Percentiles rank a stretch among this genome's conserved stretches.
Evolutionary conservation across 2,329 filamentous ascomycete species (phyloP).

Genomic region (Trichophyton equinum): DNA sequence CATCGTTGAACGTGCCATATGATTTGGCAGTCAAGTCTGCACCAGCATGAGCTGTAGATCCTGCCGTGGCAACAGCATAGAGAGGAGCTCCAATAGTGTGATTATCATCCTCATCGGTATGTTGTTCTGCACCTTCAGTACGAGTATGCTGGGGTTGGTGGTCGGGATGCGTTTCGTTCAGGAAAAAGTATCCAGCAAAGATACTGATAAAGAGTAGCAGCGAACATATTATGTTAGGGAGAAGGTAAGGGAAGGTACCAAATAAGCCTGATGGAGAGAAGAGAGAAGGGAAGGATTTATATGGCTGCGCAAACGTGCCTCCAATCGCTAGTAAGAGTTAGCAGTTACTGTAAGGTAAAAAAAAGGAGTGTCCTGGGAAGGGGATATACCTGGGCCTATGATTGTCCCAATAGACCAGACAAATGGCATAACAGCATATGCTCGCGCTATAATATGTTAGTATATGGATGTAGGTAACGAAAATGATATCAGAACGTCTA

Average conservation of each 20-base stretch:
- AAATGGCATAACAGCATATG: slow-evolving; percentile 88
- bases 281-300: slow-evolving; percentile 55
- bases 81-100: slow-evolving; percentile 12
- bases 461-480: not conserved
- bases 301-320: slow-evolving; percentile 70
- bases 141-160: slow-evolving; percentile 44
- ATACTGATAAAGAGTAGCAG: slow-evolving; percentile 65
- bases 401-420: slow-evolving; percentile 81
- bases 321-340: slow-evolving; percentile 51
- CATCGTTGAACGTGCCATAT: slow-evolving; percentile 59
- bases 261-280: slow-evolving; percentile 62
- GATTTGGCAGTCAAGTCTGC: slow-evolving; percentile 65
- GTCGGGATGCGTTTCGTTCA: slow-evolving; percentile 82
- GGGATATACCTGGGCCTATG: slow-evolving; percentile 54
- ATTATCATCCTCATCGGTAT: slow-evolving; percentile 20
- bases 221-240: slow-evolving; percentile 81
- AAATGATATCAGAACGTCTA: not conserved
- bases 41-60: slow-evolving; percentile 58
- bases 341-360: not conserved
- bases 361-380: not conserved
- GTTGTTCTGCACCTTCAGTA: slow-evolving; percentile 43
- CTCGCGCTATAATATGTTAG: slow-evolving; percentile 39
- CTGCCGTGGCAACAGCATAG: slow-evolving; percentile 58
- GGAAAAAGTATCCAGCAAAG: slow-evolving; percentile 61
- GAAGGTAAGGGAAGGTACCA: slow-evolving; percentile 66